phyloP scores from a whole-genome alignment of 1,139 yeast species.

The Debaryomyces subglobosus region DNA sequence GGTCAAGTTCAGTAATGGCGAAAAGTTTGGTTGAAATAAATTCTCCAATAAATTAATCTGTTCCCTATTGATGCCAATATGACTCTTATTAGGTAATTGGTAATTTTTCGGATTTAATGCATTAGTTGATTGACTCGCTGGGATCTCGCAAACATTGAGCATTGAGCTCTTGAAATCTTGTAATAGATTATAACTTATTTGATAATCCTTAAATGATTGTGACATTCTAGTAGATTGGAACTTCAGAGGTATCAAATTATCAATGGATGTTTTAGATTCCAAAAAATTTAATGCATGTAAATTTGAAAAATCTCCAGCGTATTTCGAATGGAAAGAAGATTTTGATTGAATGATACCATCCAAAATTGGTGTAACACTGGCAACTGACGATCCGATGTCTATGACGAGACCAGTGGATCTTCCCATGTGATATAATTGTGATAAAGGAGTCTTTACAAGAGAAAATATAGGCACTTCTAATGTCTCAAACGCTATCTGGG shows the following conservation, averaged over 20 bases:
- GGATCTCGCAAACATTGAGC: conserved; percentile 33
- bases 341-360: conserved; percentile 70
- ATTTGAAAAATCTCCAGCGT: conserved; percentile 72
- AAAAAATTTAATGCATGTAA: conserved; percentile 52
- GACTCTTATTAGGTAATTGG: conserved; percentile 51
- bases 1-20: conserved; percentile 31
- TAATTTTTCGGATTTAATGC: conserved; percentile 32
- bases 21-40: conserved; percentile 55
- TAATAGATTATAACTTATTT: conserved; percentile 42
- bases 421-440: conserved; percentile 70
- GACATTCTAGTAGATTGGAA: conserved; percentile 25
- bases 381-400: conserved; percentile 65
- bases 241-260: conserved; percentile 32
- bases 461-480: conserved; percentile 69
- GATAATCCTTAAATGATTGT: conserved; percentile 52
- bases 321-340: conserved; percentile 61
- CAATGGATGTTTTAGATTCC: conserved; percentile 29
- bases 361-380: conserved; percentile 68
- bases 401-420: conserved; percentile 68
- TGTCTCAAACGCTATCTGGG: conserved; percentile 67
- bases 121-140: conserved; percentile 19
- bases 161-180: conserved; percentile 54
- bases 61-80: conserved; percentile 43
- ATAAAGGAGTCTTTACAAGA: conserved; percentile 68
- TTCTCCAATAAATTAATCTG: conserved; percentile 53